Conservation (phyloP, 1,284 basidiomycete species). For the Ceratobasidium sp. region DNA sequence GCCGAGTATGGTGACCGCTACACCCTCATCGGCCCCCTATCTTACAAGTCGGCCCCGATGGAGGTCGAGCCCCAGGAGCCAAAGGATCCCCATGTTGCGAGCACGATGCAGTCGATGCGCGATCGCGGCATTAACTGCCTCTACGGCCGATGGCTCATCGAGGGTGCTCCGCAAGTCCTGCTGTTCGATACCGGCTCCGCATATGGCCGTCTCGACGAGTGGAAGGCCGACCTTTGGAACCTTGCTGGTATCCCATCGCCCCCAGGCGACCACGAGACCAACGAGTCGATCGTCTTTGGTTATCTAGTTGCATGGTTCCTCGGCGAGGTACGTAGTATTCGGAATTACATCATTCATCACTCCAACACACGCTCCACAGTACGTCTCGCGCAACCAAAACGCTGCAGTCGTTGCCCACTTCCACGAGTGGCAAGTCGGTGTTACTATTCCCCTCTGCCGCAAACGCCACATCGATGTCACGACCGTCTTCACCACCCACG, state of each 20-base stretch:
- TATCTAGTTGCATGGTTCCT: constrained; percentile 99
- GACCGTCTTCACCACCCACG: constrained; percentile 97
- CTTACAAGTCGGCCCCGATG: constrained; percentile 98
- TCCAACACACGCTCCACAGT: constrained; percentile 57
- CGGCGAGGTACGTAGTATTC: constrained; percentile 76
- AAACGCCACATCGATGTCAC: constrained; percentile 98
- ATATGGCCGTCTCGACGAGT: constrained; percentile 91
- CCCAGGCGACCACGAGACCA: constrained; percentile 95
- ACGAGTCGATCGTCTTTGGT: constrained; percentile 99
- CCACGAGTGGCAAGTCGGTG: constrained; percentile 99
- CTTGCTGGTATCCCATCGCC: constrained; percentile 96
- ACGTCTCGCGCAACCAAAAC: constrained; percentile 76
- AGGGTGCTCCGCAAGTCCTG: constrained; percentile 91
- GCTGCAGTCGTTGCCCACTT: constrained; percentile 95
- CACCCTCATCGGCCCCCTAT: constrained; percentile 91
- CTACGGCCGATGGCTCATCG: constrained; percentile 97
- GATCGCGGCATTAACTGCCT: constrained; percentile 90
- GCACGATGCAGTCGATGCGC: constrained; percentile 79
- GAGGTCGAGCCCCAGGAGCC: constrained; percentile 96
- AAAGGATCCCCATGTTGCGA: constrained; percentile 68
- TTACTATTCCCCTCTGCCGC: constrained; percentile 94
- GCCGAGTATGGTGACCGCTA: constrained; percentile 92
- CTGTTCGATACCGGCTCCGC: constrained; percentile 94
- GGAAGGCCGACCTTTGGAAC: constrained; percentile 99
- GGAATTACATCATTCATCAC: neutral